Percentiles rank a stretch among this genome's conserved stretches.
These are phyloP conservation scores for Cruciata laevipes DNA, from an alignment of 257 asterid genomes.

Conservation along the genomic window DNA sequence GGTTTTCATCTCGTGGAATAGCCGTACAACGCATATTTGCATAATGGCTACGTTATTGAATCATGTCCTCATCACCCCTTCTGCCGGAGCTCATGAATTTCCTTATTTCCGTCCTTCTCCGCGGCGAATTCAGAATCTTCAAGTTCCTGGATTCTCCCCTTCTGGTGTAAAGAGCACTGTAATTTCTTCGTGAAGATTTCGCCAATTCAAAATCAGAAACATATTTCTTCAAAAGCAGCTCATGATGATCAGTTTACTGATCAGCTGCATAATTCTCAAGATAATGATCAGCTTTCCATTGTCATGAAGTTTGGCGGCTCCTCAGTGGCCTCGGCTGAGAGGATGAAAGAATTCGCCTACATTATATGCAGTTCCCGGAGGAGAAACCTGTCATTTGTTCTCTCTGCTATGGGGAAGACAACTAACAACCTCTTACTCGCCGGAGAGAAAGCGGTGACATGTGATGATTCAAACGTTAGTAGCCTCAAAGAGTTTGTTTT, in stretches of 20 bases:
- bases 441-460: constrained; percentile 77
- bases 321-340: constrained; percentile 60
- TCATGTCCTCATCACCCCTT: no score
- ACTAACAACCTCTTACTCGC: constrained; percentile 68
- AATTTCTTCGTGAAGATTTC: no score
- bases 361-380: constrained; percentile 65
- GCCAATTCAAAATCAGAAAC: no score
- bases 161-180: constrained; percentile 15
- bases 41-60: no score
- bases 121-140: no score
- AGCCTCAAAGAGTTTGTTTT: constrained; percentile 56
- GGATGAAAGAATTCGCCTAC: constrained; percentile 68
- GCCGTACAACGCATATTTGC: no score
- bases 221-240: constrained; percentile 20
- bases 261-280: constrained; percentile 21
- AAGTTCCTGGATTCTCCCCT: constrained; percentile 20
- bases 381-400: constrained; percentile 76
- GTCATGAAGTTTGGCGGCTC: constrained; percentile 93
- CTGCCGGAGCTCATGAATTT: no score
- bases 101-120: no score
- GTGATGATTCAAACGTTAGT: constrained; percentile 71
- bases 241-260: no score
- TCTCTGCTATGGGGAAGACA: constrained; percentile 87
- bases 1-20: no score
- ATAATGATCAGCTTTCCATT: constrained; percentile 33